These are phyloP conservation scores for Penicillium turbatum DNA, from an alignment of 495 filamentous ascomycete genomes.

Conservation along the genomic window DNA sequence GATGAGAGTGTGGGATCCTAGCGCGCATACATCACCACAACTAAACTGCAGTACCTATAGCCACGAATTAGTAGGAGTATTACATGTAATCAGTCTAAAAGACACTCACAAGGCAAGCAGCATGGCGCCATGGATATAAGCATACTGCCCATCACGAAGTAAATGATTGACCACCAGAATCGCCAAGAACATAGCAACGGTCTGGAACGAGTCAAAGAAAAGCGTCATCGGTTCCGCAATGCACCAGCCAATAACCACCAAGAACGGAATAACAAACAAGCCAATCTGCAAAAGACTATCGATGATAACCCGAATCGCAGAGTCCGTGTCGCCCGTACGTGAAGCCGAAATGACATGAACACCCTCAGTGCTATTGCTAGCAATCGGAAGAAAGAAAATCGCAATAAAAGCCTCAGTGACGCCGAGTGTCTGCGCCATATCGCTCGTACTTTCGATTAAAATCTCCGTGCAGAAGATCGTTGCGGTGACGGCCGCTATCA, in stretches of 20 bases:
- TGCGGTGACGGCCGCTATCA: slow-evolving; percentile 17
- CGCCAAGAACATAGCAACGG: slow-evolving; percentile 28
- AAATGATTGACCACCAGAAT: slow-evolving; percentile 30
- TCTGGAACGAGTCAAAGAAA: slow-evolving; percentile 34
- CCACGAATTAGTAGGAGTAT: neutral
- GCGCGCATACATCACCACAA: slow-evolving; percentile 9
- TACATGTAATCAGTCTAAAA: too few species aligned
- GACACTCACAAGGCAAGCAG: slow-evolving; percentile 17
- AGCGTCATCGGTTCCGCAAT: slow-evolving; percentile 32
- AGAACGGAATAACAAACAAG: slow-evolving; percentile 35
- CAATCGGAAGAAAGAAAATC: slow-evolving; percentile 25
- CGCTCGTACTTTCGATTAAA: slow-evolving; percentile 19
- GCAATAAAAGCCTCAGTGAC: slow-evolving; percentile 22
- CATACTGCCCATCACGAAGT: slow-evolving; percentile 63
- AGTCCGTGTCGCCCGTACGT: slow-evolving; percentile 23
- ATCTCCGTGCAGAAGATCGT: slow-evolving; percentile 24
- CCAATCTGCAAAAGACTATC: slow-evolving; percentile 29
- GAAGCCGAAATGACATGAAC: slow-evolving; percentile 20
- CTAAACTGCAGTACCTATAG: slow-evolving; percentile 6
- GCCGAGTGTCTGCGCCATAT: slow-evolving; percentile 14
- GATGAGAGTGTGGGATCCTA: neutral
- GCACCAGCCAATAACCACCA: slow-evolving; percentile 39
- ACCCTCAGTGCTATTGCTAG: slow-evolving; percentile 27
- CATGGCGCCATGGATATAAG: slow-evolving; percentile 47
- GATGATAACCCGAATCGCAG: slow-evolving; percentile 24